These are phyloP conservation scores for Suillus subalutaceus DNA, from an alignment of 768 basidiomycete species.

Conservation along the genomic window DNA sequence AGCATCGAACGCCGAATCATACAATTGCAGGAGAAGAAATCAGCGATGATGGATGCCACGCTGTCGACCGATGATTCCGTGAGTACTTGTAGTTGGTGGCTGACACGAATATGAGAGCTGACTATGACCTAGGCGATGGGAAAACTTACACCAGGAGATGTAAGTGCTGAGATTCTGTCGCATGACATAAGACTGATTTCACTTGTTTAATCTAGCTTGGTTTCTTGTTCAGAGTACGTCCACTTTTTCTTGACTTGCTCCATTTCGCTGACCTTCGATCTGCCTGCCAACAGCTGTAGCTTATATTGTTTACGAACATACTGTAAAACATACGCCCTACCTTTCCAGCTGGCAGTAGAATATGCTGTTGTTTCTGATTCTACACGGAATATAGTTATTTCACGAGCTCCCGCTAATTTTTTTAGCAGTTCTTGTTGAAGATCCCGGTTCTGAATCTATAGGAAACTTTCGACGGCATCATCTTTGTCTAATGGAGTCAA, in stretches of 20 bases:
- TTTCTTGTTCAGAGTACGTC: constrained; percentile 50
- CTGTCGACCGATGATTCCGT: constrained; percentile 81
- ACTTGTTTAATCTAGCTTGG: constrained; percentile 34
- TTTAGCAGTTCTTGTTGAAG: not conserved
- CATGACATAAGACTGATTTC: constrained; percentile 14
- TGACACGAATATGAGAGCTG: constrained; percentile 14
- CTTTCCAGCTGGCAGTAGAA: not conserved
- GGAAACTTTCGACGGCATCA: not conserved
- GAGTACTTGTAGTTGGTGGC: constrained; percentile 25
- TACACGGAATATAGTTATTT: not conserved
- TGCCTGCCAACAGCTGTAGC: not conserved
- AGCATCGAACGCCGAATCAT: constrained; percentile 96
- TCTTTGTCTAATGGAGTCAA: not conserved
- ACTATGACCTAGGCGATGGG: constrained; percentile 75
- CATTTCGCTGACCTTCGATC: not conserved
- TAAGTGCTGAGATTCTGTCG: constrained; percentile 34
- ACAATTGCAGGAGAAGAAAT: constrained; percentile 95
- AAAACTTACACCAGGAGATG: constrained; percentile 84
- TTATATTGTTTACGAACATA: not conserved
- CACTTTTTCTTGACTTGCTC: not conserved
- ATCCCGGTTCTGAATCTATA: not conserved
- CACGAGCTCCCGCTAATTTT: not conserved
- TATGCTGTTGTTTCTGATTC: not conserved
- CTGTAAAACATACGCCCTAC: not conserved
- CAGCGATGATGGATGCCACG: constrained; percentile 91